Base-by-base conservation (phyloP, 2,329 filamentous ascomycete genomes). In the Sphaerulina populicola region DNA sequence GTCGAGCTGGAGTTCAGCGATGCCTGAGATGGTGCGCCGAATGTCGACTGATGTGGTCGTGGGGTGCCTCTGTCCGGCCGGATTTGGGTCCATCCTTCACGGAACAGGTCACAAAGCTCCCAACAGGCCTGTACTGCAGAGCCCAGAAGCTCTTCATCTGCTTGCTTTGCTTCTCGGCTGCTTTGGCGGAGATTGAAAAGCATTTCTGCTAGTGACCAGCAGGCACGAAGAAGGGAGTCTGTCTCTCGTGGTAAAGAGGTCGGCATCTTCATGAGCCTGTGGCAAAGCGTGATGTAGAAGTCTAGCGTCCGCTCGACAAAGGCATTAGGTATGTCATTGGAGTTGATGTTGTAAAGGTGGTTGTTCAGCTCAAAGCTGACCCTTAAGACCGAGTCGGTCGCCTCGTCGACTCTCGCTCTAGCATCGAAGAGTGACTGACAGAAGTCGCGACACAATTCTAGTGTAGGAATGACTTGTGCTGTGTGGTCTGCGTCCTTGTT, bases 291-390 rank as follows among this genome's bases (percentile, higher is more conserved):
- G 59, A 95, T 85, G 64, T 96, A 96, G 62, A 96, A 96, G 63
- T 96, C 91, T 51, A 97, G 69, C 0, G 91, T 96, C 52, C 90
- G 77, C 68, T 96, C 90, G 47, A 85, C 80, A 66, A 97, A 96
- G 0, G 85, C 81, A 62, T 94, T 87, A 0, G 90, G 91, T 3
- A 96, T 74, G 49, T 80, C 83, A 30, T 85, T 81, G 65, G 94
- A 88, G 63, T 95, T 88, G 1, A 88, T 90, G 64, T 91, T 95
- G 71, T 91, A 96, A 1, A 97, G 76, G 67, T 97, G 90, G 62
- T 94, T 96, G 70, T 94, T 95, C 21, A 96, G 76, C 70, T 96
- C 91, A 65, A 95, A 95, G 71, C 88, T 95, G 58, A 96, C 90
- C 43, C 91, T 78, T 42, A 97, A 71, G 11, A 96, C 84, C 0